Evolutionary conservation across 106 monocot genomes (phyloP).

Genomic region (Dendrobium catenatum): DNA sequence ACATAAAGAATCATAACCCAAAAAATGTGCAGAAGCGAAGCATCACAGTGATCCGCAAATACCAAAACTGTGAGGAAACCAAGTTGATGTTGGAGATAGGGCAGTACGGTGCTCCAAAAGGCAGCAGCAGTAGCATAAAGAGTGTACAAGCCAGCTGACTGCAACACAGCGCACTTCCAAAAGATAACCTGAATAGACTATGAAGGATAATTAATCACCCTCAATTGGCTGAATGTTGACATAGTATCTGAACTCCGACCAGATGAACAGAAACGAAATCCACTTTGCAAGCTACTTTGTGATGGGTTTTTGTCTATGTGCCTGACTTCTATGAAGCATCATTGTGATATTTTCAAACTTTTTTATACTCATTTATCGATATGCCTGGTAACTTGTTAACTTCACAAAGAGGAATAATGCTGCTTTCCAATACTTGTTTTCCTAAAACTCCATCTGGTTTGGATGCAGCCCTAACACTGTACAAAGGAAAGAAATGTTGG

Average conservation of each 20-base stretch:
- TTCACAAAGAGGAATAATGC: slow-evolving; percentile 1
- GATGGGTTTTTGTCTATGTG: slow-evolving; percentile 23
- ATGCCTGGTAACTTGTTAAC: slow-evolving; percentile 25
- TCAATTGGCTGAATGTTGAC: too few species aligned
- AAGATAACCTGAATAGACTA: slow-evolving; percentile 29
- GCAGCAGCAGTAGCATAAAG: slow-evolving; percentile 37
- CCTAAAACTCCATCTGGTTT: slow-evolving; percentile 13
- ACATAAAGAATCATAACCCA: slow-evolving; percentile 53
- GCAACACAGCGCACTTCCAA: slow-evolving; percentile 39
- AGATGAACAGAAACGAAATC: slow-evolving; percentile 23
- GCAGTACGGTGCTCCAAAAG: slow-evolving; percentile 42
- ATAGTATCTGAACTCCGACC: too few species aligned
- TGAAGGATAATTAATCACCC: too few species aligned
- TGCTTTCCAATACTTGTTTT: slow-evolving; percentile 3
- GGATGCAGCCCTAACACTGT: slow-evolving; percentile 6
- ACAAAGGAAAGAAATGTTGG: slow-evolving; percentile 14
- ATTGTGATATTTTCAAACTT: slow-evolving; percentile 39
- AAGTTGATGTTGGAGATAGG: slow-evolving; percentile 46
- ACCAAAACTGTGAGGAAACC: slow-evolving; percentile 36
- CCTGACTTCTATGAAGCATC: slow-evolving; percentile 27
- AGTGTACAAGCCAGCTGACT: slow-evolving; percentile 36
- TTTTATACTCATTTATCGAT: slow-evolving; percentile 44
- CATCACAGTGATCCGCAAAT: slow-evolving; percentile 43
- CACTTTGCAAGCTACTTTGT: slow-evolving; percentile 26
- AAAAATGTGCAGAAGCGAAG: slow-evolving; percentile 49